Evolutionary conservation across 2,329 filamentous ascomycete genomes (phyloP), one percentile per base, ranked within the genome.

Genomic region (Penicillium palitans): DNA sequence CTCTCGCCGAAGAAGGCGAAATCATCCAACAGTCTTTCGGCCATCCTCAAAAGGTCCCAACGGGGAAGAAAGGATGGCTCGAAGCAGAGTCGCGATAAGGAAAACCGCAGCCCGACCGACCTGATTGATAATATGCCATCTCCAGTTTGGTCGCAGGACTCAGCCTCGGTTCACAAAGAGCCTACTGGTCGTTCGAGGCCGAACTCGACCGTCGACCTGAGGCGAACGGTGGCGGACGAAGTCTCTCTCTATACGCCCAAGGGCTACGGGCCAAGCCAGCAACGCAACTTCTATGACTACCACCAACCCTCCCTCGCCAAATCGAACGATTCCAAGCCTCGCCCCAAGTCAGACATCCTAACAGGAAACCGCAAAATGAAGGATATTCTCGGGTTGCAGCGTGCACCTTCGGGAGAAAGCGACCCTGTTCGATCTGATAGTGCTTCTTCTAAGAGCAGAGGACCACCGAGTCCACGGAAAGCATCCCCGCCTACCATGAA

Each of bases 121-220:
- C 68, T 74, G 8, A 71, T 74, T 17, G 76, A 78, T 41, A 76
- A 78, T 50, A 69, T 76, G 10, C 80, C 84, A 19, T 86, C 89
- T 2, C 91, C 93, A 25, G 92, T 93, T 56, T 96, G 90, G 81
- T 85, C 90, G 15, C 88, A 95, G 68, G 95, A 93, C 71, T 77
- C 81, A 57, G 76, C 77, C 5, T 72, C 74, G 40, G 68, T 71
- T n/a, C 65, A 73, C 48, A 65, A 73, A 52, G 70, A 73, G 41
- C 61, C 68, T 5, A 37, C 50, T 45, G 61, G 67, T 19, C 70
- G 63, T 29, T 76, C 75, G 3, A 77, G 75, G 55, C 78, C 77
- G 21, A 64, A 61, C 46, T 66, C 63, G 12, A 71, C 81, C 13
- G 78, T 80, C 10, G 71, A 79, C 39, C 77, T 78, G 59, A 74